These are phyloP conservation scores for Sapria himalayana DNA, from an alignment of 345 rosid species.

Conservation along the genomic window DNA sequence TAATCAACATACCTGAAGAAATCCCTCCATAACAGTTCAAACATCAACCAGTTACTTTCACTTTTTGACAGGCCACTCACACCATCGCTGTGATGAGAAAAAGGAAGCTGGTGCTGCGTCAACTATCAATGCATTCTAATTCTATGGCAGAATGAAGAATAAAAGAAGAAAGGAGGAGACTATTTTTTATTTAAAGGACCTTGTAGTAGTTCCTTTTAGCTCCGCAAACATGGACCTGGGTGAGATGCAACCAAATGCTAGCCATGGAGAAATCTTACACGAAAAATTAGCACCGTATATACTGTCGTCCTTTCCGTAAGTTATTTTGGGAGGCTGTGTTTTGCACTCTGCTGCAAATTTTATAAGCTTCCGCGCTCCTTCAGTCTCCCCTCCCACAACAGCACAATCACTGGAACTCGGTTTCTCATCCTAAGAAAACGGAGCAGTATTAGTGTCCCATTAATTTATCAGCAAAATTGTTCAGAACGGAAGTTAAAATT, in stretches of 20 bases:
- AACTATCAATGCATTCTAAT: constrained; percentile 6
- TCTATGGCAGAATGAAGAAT: background rate
- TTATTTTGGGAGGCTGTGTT: constrained; percentile 52
- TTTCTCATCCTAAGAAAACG: constrained; percentile 40
- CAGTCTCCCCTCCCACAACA: constrained; percentile 92
- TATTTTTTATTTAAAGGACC: constrained; percentile 11
- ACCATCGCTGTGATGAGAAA: constrained; percentile 8
- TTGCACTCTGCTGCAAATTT: constrained; percentile 65
- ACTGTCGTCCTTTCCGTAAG: constrained; percentile 29
- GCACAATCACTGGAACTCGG: constrained; percentile 22
- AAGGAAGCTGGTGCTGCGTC: constrained; percentile 19
- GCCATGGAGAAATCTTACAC: constrained; percentile 94
- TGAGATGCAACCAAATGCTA: constrained; percentile 71
- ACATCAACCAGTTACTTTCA: constrained; percentile 33
- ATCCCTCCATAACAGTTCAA: constrained; percentile 38
- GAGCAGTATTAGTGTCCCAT: too few relatives aligned
- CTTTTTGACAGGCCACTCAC: constrained; percentile 13
- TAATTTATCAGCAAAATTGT: too few relatives aligned
- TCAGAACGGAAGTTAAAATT: background rate
- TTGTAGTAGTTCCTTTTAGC: constrained; percentile 55
- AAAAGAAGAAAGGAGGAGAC: background rate
- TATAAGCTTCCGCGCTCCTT: constrained; percentile 58
- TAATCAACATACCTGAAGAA: constrained; percentile 26
- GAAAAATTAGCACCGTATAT: constrained; percentile 87
- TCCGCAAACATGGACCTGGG: constrained; percentile 86